phyloP scores from a whole-genome alignment of 495 filamentous ascomycete genomes.

The Clohesyomyces aquaticus region DNA sequence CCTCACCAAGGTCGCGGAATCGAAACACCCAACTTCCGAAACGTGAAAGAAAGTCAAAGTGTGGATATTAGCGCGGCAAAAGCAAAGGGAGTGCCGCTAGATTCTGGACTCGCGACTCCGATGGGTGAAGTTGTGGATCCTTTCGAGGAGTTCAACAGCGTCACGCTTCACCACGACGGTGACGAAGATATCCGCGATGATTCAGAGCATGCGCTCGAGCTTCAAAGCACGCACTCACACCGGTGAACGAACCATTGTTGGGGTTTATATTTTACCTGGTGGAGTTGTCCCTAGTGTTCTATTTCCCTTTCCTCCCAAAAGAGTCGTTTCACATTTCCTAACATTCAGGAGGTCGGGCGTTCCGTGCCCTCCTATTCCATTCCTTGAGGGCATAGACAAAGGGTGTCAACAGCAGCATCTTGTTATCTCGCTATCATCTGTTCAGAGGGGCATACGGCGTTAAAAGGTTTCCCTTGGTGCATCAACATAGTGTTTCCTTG shows the following conservation, averaged over 20 bases:
- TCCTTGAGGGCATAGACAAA: background rate
- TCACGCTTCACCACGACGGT: conserved; percentile 95
- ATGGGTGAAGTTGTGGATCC: conserved; percentile 86
- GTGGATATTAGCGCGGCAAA: conserved; percentile 81
- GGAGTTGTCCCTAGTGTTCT: no score
- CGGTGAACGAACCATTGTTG: background rate
- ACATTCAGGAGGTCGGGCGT: background rate
- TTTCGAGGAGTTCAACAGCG: conserved; percentile 98
- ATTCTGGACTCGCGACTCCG: conserved; percentile 82
- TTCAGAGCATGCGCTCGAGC: conserved; percentile 11
- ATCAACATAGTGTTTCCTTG: background rate
- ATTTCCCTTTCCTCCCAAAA: no score
- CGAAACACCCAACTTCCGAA: conserved; percentile 95
- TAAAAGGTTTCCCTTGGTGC: no score
- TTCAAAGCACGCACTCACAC: conserved; percentile 18
- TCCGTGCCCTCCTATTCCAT: background rate
- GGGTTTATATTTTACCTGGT: background rate
- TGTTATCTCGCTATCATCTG: background rate
- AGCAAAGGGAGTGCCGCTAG: conserved; percentile 72
- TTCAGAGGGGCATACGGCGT: background rate
- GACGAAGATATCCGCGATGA: conserved; percentile 56
- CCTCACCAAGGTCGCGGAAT: conserved; percentile 88
- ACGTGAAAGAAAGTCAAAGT: conserved; percentile 95
- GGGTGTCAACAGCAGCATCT: background rate
- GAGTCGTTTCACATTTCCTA: no score